Conservation (phyloP, 139 green algal genomes). For the Eudorina sp. region DNA sequence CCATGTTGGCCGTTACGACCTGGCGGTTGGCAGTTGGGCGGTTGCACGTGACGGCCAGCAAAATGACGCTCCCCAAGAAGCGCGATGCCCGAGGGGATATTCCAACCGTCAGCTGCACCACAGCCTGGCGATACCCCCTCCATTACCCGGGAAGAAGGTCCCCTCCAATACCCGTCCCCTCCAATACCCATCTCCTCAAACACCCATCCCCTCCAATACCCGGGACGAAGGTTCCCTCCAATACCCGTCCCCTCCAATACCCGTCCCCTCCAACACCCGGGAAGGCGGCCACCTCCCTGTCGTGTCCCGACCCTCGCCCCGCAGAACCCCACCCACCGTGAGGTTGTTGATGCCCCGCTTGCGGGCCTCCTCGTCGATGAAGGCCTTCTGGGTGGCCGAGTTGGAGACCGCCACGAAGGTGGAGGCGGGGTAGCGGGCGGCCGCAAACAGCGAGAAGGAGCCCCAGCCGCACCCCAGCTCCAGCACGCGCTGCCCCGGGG, state of each 20-base stretch:
- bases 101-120: too few relatives aligned
- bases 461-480: slow-evolving; percentile 99
- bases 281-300: neutral
- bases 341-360: slow-evolving; percentile 89
- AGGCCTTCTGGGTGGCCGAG: slow-evolving; percentile 85
- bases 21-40: neutral
- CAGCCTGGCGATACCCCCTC: too few relatives aligned
- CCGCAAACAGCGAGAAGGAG: slow-evolving; percentile 90
- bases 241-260: neutral
- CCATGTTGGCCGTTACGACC: slow-evolving; percentile 68
- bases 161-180: neutral
- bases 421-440: slow-evolving; percentile 61
- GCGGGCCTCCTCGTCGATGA: slow-evolving; percentile 77
- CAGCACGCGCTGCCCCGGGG: slow-evolving; percentile 87
- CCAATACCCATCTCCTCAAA: neutral
- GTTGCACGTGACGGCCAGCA: too few relatives aligned
- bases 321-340: slow-evolving; percentile 42
- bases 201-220: too few relatives aligned
- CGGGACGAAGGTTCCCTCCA: too few relatives aligned
- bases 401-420: slow-evolving; percentile 91
- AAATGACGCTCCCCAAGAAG: too few relatives aligned
- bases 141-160: too few relatives aligned
- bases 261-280: neutral
- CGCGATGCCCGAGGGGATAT: too few relatives aligned
- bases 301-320: too few relatives aligned